Conservation (phyloP, 176 grass and related monocot genomes). For the Musa beccarii region DNA sequence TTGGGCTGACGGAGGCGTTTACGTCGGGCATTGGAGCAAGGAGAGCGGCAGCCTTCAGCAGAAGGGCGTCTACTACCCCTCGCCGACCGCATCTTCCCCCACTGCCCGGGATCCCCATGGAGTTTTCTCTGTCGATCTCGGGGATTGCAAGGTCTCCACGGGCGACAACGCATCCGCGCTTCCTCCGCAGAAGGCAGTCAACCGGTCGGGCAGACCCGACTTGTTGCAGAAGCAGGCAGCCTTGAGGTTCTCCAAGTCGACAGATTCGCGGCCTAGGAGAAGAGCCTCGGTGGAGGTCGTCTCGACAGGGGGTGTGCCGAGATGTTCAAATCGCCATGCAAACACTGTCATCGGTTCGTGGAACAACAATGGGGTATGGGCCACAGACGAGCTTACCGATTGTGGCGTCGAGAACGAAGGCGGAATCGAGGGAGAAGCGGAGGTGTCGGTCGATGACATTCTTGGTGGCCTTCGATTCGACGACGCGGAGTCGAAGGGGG, state of each 20-base stretch:
- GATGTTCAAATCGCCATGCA: background rate
- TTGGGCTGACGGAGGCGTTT: constrained; percentile 71
- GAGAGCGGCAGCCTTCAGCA: constrained; percentile 37
- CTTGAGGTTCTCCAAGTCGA: constrained; percentile 39
- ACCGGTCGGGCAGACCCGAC: constrained; percentile 42
- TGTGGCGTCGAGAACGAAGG: background rate
- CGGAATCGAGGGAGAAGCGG: constrained; percentile 12
- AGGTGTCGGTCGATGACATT: background rate
- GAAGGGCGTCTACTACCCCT: constrained; percentile 71
- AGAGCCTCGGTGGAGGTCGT: background rate
- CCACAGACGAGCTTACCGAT: background rate
- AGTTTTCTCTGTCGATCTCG: constrained; percentile 35
- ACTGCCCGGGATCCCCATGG: constrained; percentile 43
- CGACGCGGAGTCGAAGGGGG: constrained; percentile 1
- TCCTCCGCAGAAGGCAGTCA: constrained; percentile 64
- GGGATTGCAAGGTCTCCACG: constrained; percentile 34
- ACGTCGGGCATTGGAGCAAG: constrained; percentile 52
- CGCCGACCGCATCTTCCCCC: constrained; percentile 31
- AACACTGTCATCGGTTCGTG: background rate
- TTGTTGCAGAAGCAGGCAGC: constrained; percentile 46
- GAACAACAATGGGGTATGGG: background rate
- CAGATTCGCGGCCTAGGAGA: constrained; percentile 30
- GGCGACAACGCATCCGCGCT: constrained; percentile 58
- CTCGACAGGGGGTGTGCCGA: background rate
- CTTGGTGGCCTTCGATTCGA: background rate